phyloP scores from a whole-genome alignment of 768 basidiomycete genomes.

The Phlebiopsis gigantea region DNA sequence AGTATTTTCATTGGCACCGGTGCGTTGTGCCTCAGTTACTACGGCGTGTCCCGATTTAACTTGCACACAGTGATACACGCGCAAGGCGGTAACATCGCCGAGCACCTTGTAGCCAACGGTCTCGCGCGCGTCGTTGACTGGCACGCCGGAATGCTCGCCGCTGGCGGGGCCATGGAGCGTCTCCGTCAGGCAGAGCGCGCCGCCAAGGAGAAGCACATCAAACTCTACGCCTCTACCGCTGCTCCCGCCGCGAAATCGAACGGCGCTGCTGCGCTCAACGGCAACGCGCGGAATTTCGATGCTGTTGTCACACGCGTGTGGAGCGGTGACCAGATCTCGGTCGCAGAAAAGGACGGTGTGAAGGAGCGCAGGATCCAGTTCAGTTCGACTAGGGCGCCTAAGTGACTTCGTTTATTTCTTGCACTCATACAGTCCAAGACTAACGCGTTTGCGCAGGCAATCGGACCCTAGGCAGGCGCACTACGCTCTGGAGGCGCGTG shows the following conservation, averaged over 20 bases:
- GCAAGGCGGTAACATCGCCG: conserved; percentile 92
- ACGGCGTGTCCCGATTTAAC: neutral
- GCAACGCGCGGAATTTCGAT: conserved; percentile 57
- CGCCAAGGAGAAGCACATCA: conserved; percentile 71
- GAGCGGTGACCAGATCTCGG: conserved; percentile 88
- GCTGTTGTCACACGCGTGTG: conserved; percentile 82
- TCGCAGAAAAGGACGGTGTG: conserved; percentile 62
- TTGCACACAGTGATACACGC: conserved; percentile 56
- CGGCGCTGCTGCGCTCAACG: conserved; percentile 34
- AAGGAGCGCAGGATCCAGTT: conserved; percentile 84
- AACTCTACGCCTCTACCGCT: conserved; percentile 60
- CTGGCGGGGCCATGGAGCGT: conserved; percentile 79
- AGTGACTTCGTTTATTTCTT: conserved; percentile 40
- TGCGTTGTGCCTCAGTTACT: conserved; percentile 25
- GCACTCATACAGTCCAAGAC: neutral
- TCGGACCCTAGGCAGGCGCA: conserved; percentile 83
- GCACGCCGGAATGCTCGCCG: conserved; percentile 94
- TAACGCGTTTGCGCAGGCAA: conserved; percentile 40
- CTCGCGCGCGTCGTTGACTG: conserved; percentile 92
- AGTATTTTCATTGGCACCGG: conserved; percentile 88
- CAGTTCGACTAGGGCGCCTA: conserved; percentile 83
- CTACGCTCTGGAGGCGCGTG: conserved; percentile 88
- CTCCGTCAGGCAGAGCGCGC: conserved; percentile 77
- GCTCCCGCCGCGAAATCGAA: conserved; percentile 43
- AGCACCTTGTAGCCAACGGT: conserved; percentile 78